phyloP scores from a whole-genome alignment of 768 basidiomycete species.

The Mycena indigotica region DNA sequence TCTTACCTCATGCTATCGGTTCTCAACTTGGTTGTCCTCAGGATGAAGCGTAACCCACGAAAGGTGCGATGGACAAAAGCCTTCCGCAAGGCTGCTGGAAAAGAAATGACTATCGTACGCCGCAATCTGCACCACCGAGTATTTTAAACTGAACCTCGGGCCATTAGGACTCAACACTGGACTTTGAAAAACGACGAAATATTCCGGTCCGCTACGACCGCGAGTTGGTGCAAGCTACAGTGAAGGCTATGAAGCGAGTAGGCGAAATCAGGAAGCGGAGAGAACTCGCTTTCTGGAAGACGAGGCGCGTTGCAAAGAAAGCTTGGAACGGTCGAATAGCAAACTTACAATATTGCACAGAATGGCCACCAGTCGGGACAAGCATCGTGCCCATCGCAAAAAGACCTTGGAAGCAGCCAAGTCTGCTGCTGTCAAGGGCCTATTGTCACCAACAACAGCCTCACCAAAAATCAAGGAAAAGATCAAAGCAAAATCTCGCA shows the following conservation, averaged over 20 bases:
- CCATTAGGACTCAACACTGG: slow-evolving; percentile 90
- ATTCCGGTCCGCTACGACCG: slow-evolving; percentile 97
- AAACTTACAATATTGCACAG: too few relatives aligned
- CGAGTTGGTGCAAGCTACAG: slow-evolving; percentile 87
- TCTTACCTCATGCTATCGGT: neutral
- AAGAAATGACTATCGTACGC: slow-evolving; percentile 98
- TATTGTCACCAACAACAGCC: slow-evolving; percentile 62
- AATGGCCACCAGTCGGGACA: slow-evolving; percentile 83
- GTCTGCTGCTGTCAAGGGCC: slow-evolving; percentile 50
- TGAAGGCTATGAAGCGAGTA: slow-evolving; percentile 95
- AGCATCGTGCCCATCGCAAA: slow-evolving; percentile 72
- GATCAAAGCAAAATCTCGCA: slow-evolving; percentile 71
- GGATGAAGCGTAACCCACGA: slow-evolving; percentile 99
- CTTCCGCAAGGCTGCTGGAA: slow-evolving; percentile 96
- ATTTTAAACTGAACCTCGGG: too few relatives aligned
- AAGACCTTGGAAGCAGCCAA: slow-evolving; percentile 62
- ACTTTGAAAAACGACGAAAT: slow-evolving; percentile 98
- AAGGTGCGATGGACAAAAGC: slow-evolving; percentile 99
- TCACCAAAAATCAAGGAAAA: slow-evolving; percentile 67
- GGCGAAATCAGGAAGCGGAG: slow-evolving; percentile 88
- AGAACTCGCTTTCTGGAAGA: slow-evolving; percentile 96
- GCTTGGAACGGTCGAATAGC: too few relatives aligned
- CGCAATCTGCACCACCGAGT: too few relatives aligned
- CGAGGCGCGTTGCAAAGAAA: slow-evolving; percentile 52
- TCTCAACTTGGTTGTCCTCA: slow-evolving; percentile 31